Evolutionary conservation across 2,329 filamentous ascomycete species (phyloP), one percentile per base, ranked within the genome.

Genomic region (Phaeosphaeria sp.): DNA sequence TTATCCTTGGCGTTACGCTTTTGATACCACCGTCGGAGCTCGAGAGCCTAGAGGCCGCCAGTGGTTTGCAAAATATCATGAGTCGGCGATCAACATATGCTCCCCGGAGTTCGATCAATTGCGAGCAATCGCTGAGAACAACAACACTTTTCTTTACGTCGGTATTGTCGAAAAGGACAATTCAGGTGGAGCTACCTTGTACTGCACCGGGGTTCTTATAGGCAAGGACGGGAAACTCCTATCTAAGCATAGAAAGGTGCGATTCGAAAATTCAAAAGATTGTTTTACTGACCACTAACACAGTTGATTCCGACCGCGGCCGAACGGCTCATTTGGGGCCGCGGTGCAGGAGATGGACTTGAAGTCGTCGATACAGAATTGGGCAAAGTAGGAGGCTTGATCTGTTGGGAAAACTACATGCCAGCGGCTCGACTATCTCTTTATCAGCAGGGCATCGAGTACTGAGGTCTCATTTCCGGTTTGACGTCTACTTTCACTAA

Each of bases 361-460:
- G 68, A 72, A 22, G 77, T 80, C 17, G 73, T 76, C 6, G 71
- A 79, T 56, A 78, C 77, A 3, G 77, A 77, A 24, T 72, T 80
- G 27, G 78, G 78, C 3, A 79, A 76, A 53, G 74, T 80, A 15
- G 78, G 78, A 22, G 79, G 77, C 1, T 56, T 81, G 50, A 80
- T 80, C 47, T 80, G 78, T 54, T 80, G 77, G 78, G 78, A 80
- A 61, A 80, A 80, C 55, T 81, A 80, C 49, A 81, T 81, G 78
- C 79, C 79, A 6, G 77, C 75, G 7, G 78, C 79, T 15, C 68
- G 79, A 18, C 65, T 81, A 63, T 74, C 78, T 13, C 64, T 80
- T 21, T 80, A 80, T 55, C 78, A 80, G 53, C 77, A 79, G 60
- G 77, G 77, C 11, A 66, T 80, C 57, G 77, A 80, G 77, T 79